Base-by-base conservation (phyloP, 768 basidiomycete species). In the Rhodosporidiobolus odoratus region DNA sequence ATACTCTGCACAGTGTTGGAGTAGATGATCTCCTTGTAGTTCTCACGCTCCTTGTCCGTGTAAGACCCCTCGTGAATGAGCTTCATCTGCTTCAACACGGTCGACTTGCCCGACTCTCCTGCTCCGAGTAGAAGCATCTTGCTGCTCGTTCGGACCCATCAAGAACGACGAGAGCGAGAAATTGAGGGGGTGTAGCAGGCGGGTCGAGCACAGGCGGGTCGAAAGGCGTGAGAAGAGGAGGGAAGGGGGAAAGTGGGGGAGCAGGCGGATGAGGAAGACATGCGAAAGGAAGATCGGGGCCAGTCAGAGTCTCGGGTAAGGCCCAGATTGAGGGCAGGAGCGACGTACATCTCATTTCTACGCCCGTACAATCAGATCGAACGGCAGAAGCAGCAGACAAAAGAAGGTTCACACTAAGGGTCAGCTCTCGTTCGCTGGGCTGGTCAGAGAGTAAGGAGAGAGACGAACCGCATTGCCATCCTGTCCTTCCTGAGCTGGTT, bases 51-150 rank as follows among this genome's bases (percentile, higher is more conserved):
- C 75, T 87, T 85, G 67, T 89, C 87, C 76, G 88, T 90, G 83
- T 93, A 94, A 2, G 88, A 88, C 67, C 89, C 90, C 73, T 93
- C 89, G 79, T 94, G 90, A 71, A 95, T 93, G 80, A 95, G 88
- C 80, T 95, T 93, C 92, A 96, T 94, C 81, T 95, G 92, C 82
- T 93, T 95, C 66, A 95, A 85, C 54, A 95, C 89, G 4, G 92
- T 94, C 2, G 91, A 91, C 87, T 97, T 96, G 77, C 94, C 94
- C 63, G 91, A 93, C 84, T 96, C 93, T 81, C 95, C 93, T 68
- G 95, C 93, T 66, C 95, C 95, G 35, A 98, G 84, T 68, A 98
- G 80, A 71, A 97, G 79, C 93, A 97, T 95, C 83, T 97, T 94
- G 78, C 80, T 79, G 68, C 38, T 27, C 27, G 34, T 8, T n/a